Evolutionary conservation across 2,329 filamentous ascomycete genomes (phyloP), one percentile per base, ranked within the genome.

Genomic region (Fusarium bulbicola): DNA sequence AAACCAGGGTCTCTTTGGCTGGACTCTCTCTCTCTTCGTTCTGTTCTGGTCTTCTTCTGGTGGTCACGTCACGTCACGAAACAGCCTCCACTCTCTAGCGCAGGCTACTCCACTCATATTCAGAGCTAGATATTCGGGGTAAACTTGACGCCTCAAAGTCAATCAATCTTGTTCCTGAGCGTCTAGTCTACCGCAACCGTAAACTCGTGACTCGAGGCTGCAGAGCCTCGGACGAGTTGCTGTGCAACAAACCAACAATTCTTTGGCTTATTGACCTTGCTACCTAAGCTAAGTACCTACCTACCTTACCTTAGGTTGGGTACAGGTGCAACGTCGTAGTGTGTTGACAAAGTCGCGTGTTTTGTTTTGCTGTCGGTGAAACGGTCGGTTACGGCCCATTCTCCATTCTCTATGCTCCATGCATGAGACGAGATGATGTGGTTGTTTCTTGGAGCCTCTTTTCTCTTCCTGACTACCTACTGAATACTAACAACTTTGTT

Each of bases 31-130:
- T 32, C 58, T 53, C 36, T n/a, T n/a, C 40, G 46, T 46, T 46
- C 26, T 28, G 49, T 54, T 66, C 64, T 59, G 46, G 34, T 57
- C 57, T 50, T 56, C 43, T 50, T 56, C 49, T 72, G 50, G 43
- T 46, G 43, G 70, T 67, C 66, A 57, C 68, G 47, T 73, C 70
- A 73, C 69, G 49, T 70, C 69, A 70, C 69, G 66, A 70, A 61
- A 46, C 63, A 43, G 50, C 50, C 59, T 36, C 34, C 37, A 59
- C 26, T 47, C 32, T 52, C 60, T 63, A 65, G 60, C 49, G 47
- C 57, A n/a, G 34, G 12, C 39, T 53, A 62, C 62, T 52, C 63
- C 49, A 49, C 63, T 58, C 40, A 58, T 52, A 54, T 49, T 32
- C 30, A 59, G 59, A 59, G 40, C 59, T 56, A 26, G 59, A 49